Evolutionary conservation across 2,329 filamentous ascomycete genomes (phyloP), one percentile per base, ranked within the genome.

Genomic region (Ophiognomonia clavigignenti-juglandacearum): DNA sequence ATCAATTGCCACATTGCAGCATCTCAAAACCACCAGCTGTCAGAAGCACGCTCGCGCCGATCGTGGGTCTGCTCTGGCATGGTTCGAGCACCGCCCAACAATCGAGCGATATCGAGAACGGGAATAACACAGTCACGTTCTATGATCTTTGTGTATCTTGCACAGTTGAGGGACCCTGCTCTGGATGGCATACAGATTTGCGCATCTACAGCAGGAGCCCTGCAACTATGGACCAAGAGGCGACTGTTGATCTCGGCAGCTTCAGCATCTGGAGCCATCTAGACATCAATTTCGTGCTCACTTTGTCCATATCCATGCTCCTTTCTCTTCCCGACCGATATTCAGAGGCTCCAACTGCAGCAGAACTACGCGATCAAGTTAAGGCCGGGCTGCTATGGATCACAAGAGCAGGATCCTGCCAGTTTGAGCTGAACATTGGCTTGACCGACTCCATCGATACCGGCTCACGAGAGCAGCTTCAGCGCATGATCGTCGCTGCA

Each of bases 371-470:
- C 14, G 34, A 52, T n/a, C 42, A 43, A 43, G 45, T 52, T n/a
- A 38, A 23, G 14, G 29, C 37, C 20, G 49, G 49, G 14, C 9
- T 32, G 9, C 13, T 52, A 11, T 52, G 49, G 49, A 40, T 52
- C 23, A 46, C 49, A 4, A 41, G 46, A 35, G 46, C 46, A 11
- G 32, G 45, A n/a, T 45, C 45, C 19, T 52, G 49, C 24, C 38
- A 40, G 4, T 32, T 52, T 29, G 22, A 39, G 5, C 18, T 49
- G 11, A 39, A 13, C 20, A 19, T 45, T 27, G 20, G 27, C 16
- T 46, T 52, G 19, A 34, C 38, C 13, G 29, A 22, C n/a, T 27
- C 27, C 9, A 8, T 29, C 22, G 35, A 37, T 2, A 22, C 18
- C 9, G 26, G 19, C 10, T 8, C 32, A 7, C 34, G 39, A 9